Evolutionary conservation across 805 yeast genomes (phyloP).

Genomic region (Candida qinlingensis): DNA sequence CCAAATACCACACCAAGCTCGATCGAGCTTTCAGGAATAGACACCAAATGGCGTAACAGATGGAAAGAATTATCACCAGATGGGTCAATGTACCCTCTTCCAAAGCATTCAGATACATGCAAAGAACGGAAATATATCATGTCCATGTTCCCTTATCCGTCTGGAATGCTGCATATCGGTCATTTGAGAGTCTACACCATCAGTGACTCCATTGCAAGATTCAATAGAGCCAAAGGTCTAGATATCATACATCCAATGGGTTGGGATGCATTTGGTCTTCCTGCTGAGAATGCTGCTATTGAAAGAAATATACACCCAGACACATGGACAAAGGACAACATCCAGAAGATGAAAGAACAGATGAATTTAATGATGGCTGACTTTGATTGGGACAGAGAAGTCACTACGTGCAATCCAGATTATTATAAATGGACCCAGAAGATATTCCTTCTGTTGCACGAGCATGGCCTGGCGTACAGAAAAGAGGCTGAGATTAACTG

Average conservation of each 20-base stretch:
- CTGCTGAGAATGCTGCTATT: constrained; percentile 97
- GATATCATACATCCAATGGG: constrained; percentile 95
- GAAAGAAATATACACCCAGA: constrained; percentile 77
- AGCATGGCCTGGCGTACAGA: constrained; percentile 80
- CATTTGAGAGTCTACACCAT: constrained; percentile 91
- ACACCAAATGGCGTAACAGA: constrained; percentile 45
- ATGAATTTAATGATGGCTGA: constrained; percentile 73
- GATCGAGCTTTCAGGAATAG: constrained; percentile 20
- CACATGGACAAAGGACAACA: constrained; percentile 77
- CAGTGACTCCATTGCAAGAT: constrained; percentile 78
- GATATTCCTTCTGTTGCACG: constrained; percentile 66
- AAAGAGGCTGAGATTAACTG: constrained; percentile 88
- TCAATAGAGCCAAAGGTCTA: constrained; percentile 67
- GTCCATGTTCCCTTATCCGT: constrained; percentile 95
- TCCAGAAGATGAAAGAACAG: constrained; percentile 81
- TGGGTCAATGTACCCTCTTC: constrained; percentile 34
- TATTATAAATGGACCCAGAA: constrained; percentile 93
- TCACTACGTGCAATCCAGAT: constrained; percentile 79
- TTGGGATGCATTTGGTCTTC: constrained; percentile 98
- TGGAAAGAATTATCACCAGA: constrained; percentile 39
- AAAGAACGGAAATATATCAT: constrained; percentile 52
- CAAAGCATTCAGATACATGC: constrained; percentile 13
- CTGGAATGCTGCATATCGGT: constrained; percentile 90
- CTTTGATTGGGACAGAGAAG: constrained; percentile 91
- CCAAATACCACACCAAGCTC: background rate